Percentiles rank a stretch among this genome's conserved stretches.
Conservation (phyloP, 805 yeast species). For the Candida silvicultrix region DNA sequence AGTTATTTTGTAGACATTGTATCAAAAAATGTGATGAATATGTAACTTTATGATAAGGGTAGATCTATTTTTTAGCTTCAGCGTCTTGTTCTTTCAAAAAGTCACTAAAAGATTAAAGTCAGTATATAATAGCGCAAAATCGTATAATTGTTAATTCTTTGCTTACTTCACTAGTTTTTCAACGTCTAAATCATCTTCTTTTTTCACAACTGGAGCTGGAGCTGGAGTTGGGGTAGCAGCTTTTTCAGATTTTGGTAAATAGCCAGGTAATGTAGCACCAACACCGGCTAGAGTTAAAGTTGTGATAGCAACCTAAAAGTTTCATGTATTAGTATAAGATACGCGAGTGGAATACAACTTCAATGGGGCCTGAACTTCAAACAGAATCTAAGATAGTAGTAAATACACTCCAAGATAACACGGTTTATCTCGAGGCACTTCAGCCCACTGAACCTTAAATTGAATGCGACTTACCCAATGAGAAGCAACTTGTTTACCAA, state of each 20-base stretch:
- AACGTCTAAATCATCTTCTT: constrained; percentile 25
- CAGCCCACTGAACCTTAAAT: not conserved
- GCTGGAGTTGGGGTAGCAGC: constrained; percentile 16
- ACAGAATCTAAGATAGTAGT: too few species aligned
- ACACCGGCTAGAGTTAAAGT: constrained; percentile 27
- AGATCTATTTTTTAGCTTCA: not conserved
- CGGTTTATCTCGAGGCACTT: not conserved
- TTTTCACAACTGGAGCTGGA: constrained; percentile 15
- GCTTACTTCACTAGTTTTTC: constrained; percentile 26
- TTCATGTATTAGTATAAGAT: not conserved
- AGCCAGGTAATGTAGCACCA: constrained; percentile 21
- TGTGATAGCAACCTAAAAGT: constrained; percentile 24
- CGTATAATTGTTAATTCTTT: not conserved
- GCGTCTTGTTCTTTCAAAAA: constrained; percentile 23
- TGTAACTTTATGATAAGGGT: not conserved
- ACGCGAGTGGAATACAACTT: too few species aligned
- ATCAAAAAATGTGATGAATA: not conserved
- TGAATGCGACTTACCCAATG: constrained; percentile 20
- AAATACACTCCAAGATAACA: not conserved
- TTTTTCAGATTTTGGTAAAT: constrained; percentile 15
- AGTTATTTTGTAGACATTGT: not conserved
- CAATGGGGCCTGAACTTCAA: too few species aligned
- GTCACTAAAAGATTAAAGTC: constrained; percentile 12
- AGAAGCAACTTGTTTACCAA: constrained; percentile 23
- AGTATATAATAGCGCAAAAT: not conserved